Base-by-base conservation (phyloP, 2,329 filamentous ascomycete species). In the Cladosporium sphaerospermum region DNA sequence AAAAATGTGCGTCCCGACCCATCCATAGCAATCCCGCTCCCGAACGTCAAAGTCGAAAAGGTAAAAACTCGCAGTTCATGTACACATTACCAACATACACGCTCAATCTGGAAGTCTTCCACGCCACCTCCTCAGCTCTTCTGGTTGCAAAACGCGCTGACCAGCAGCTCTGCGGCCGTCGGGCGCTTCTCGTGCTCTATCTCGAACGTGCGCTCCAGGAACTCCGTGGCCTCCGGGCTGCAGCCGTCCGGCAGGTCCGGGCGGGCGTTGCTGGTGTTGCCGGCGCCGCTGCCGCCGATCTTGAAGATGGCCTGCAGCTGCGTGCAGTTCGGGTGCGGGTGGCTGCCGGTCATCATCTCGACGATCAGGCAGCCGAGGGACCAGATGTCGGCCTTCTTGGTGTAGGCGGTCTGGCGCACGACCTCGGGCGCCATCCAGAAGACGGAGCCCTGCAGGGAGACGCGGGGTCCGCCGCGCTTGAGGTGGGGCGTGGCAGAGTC, bases 351-450 rank as follows among this genome's bases (percentile, higher is more conserved):
- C 79, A 97, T 96, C 93, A 99, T 99, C 75, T 99, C 93, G 19
- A 99, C 92, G 11, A 99, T 89, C 48, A 99, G 77, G 69, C 93
- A 99, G 33, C 93, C 93, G 19, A 99, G 81, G 43, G 89, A 96
- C 93, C 93, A 99, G 62, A 99, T 99, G 66, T 99, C 93, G 11
- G 93, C 93, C 75, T 97, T 97, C 73, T 92, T 89, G 4, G 92
- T 97, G 73, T 99, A 96, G 5, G 90, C 91, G 3, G 92, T 97
- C 73, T 97, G 93, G 65, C 93, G 93, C 57, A 99, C 93, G 16
- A 99, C 93, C 74, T 99, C 93, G 8, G 93, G 93, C 0, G 93
- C 93, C 93, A 99, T 99, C 93, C 93, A 99, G 75, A 96, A 99
- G 49, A 99, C 93, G 23, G 90, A 96, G 11, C 93, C 93, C 70